Percentiles rank a stretch among this genome's conserved stretches.
phyloP scores from a whole-genome alignment of 2,329 filamentous ascomycete genomes.

The Knufia petricola region DNA sequence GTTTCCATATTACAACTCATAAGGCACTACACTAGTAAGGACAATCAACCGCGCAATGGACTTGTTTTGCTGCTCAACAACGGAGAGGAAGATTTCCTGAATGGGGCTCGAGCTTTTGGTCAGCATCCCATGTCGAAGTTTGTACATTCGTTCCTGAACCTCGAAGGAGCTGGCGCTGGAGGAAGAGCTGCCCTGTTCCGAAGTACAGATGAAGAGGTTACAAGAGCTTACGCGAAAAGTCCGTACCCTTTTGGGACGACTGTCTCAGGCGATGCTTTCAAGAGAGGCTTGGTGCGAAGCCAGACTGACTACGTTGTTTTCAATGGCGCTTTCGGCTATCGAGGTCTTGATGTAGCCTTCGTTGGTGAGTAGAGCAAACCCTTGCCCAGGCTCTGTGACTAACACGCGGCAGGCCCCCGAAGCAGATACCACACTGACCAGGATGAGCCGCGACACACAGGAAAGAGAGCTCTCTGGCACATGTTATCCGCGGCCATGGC shows the following conservation, averaged over 20 bases:
- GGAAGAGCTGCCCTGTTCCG: constrained; percentile 81
- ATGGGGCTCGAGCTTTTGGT: constrained; percentile 76
- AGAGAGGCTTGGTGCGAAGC: constrained; percentile 65
- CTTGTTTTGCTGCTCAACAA: constrained; percentile 87
- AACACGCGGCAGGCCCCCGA: constrained; percentile 46
- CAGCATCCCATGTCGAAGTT: constrained; percentile 72
- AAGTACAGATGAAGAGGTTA: constrained; percentile 77
- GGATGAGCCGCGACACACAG: constrained; percentile 72
- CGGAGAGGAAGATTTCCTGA: constrained; percentile 85
- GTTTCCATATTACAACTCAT: constrained; percentile 78
- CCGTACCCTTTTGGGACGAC: constrained; percentile 76
- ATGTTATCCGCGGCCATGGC: constrained; percentile 81
- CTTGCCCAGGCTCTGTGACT: not conserved
- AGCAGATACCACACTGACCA: constrained; percentile 84
- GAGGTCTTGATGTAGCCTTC: constrained; percentile 87
- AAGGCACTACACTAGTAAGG: constrained; percentile 68
- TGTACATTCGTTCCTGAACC: constrained; percentile 80
- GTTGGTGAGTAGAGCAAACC: constrained; percentile 43
- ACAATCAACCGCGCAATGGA: constrained; percentile 65
- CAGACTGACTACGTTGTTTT: constrained; percentile 87
- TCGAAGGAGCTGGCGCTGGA: constrained; percentile 89
- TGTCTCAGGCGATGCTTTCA: constrained; percentile 74
- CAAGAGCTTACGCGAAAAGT: constrained; percentile 61
- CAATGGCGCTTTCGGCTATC: constrained; percentile 63
- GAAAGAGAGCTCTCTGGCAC: constrained; percentile 65